Evolutionary conservation across 257 asterid genomes (phyloP), one percentile per base, ranked within the genome.

Genomic region (Salvia rosmarinus): DNA sequence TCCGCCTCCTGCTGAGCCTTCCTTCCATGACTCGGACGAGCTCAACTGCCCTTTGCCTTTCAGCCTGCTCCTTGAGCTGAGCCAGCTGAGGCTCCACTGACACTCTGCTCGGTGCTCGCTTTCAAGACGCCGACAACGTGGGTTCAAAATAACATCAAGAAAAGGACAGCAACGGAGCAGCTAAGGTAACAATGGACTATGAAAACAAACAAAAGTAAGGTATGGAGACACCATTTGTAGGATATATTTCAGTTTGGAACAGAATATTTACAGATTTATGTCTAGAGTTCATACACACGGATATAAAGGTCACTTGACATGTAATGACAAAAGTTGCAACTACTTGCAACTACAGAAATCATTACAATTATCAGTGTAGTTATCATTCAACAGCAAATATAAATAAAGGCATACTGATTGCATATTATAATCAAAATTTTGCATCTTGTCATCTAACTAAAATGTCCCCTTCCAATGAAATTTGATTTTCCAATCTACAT

Each of bases 11-110:
- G 87, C 77, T 85, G 87, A 20, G 93, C 90, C 75, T 35, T 77
- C 71, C 56, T 90, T 91, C 77, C 73, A 74, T 32, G 96, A 82
- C 74, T 95, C 98, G 0, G 93, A 82, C 2, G 92, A 85, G 81
- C 62, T 86, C 30, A 95, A 81, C 73, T 86, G 90, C 69, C 96
- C 79, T 85, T 88, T 0, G 83, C 90, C 79, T 68, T 88, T 83
- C 67, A 95, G 82, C 54, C 54, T 95, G 96, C 56, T 85, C 97
- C 73, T 83, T 89, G 67, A 95, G 96, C 70, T 82, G 88, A 54
- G 84, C 74, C 43, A 87, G 79, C 83, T 89, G 94, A 37, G 86
- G 25, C 79, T 95, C 99, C 69, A 95, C 97, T 23, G 86, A 40
- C 12, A 75, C 75, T 68, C 81, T 76, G 73, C 72, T 68, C 21